Evolutionary conservation across 306 rosid species (phyloP), one percentile per base, ranked within the genome.

Genomic region (Pyrus pyrifolia): DNA sequence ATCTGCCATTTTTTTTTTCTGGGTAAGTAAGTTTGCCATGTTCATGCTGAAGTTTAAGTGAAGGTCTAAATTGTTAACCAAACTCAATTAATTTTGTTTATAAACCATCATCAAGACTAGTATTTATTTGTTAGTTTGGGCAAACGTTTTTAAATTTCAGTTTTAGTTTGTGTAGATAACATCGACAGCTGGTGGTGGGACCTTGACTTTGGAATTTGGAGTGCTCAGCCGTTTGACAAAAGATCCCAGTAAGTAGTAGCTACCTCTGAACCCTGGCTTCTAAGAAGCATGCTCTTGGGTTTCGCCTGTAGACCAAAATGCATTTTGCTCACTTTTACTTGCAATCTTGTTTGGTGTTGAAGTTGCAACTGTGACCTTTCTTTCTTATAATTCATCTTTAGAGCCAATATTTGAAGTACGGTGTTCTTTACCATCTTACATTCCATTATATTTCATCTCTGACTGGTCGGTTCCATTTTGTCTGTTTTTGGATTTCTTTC

Each of bases 141-240:
- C 74, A 69, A 81, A 69, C 76, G 5, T 82, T 71, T 18, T 77
- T 46, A 64, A 61, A 58, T 31, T 68, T 40, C 19, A 33, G 21
- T 5, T 73, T 76, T 76, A 15, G 30, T 63, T 72, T 84, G 76
- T 75, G 60, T 87, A 94, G 98, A 89, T 94, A 83, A 94, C 98
- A 67, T 94, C 98, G 77, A 94, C 98, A 52, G 98, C 98, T n/a
- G 97, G 98, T 79, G 98, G 98, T 68, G 98, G 98, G 73, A 94
- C 98, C 77, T 84, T 94, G 84, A 94, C 96, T 79, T 90, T 94
- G 87, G 98, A 94, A 81, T 94, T 94, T 83, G 98, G 98, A 76
- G 87, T 95, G 81, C 86, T 95, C 72, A 95, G 98, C 81, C 97
- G 92, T 57, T 88, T 95, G 90, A 92, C 95, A 9, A 86, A 90